These are phyloP conservation scores for Perilla frutescens DNA, from an alignment of 257 asterid species.

Conservation along the genomic window DNA sequence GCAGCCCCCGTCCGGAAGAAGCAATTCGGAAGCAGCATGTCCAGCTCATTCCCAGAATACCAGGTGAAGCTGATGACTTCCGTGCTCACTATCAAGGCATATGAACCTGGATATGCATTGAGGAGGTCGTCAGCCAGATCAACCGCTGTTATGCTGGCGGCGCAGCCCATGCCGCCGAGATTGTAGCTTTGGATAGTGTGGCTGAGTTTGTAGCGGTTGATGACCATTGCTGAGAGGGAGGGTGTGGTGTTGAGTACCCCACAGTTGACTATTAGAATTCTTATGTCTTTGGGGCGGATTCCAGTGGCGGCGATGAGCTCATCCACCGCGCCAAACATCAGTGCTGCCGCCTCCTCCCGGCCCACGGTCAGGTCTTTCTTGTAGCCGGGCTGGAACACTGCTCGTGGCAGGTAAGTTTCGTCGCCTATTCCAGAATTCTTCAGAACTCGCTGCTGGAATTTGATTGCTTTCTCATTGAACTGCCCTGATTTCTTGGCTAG, in stretches of 20 bases:
- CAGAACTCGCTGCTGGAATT: slow-evolving; percentile 58
- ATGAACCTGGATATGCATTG: slow-evolving; percentile 55
- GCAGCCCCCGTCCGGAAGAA: slow-evolving; percentile 75
- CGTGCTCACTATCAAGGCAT: slow-evolving; percentile 72
- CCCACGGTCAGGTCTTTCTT: slow-evolving; percentile 42
- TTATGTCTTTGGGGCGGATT: slow-evolving; percentile 49
- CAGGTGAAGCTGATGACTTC: slow-evolving; percentile 63
- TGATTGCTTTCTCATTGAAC: slow-evolving; percentile 52
- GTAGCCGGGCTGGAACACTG: slow-evolving; percentile 48
- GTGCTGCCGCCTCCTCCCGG: slow-evolving; percentile 57
- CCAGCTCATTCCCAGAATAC: slow-evolving; percentile 66
- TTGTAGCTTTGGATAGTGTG: slow-evolving; percentile 62
- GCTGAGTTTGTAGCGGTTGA: slow-evolving; percentile 63
- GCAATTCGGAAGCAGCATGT: slow-evolving; percentile 77
- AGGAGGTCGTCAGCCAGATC: slow-evolving; percentile 62
- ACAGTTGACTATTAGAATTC: slow-evolving; percentile 63
- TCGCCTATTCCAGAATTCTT: slow-evolving; percentile 68
- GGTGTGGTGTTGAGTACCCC: slow-evolving; percentile 74
- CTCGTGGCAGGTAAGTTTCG: slow-evolving; percentile 63
- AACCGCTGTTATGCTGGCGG: slow-evolving; percentile 58
- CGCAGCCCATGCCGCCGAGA: slow-evolving; percentile 79
- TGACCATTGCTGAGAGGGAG: slow-evolving; percentile 73
- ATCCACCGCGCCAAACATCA: slow-evolving; percentile 65
- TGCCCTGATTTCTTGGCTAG: slow-evolving; percentile 63
- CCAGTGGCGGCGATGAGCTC: slow-evolving; percentile 54